Evolutionary conservation across 495 filamentous ascomycete genomes (phyloP).

Genomic region (Massariosphaeria phaeospora): DNA sequence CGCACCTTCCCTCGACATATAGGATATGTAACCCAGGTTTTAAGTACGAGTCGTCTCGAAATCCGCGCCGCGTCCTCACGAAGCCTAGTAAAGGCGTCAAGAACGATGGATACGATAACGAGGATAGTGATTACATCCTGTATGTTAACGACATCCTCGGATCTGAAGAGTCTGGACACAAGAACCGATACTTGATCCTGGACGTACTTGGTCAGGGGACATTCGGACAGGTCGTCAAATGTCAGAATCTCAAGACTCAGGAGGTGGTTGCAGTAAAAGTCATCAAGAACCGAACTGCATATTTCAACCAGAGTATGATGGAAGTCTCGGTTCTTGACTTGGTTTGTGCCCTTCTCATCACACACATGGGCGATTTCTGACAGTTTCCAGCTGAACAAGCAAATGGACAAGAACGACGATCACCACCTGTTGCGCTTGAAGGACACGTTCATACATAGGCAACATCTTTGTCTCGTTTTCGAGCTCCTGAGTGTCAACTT

Average conservation of each 20-base stretch:
- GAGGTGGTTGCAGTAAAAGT: conserved; percentile 99
- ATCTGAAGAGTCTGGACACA: conserved; percentile 95
- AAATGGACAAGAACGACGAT: conserved; percentile 98
- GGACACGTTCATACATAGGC: conserved; percentile 96
- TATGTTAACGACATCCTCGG: conserved; percentile 99
- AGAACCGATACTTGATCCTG: conserved; percentile 98
- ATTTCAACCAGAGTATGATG: conserved; percentile 99
- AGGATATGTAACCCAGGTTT: conserved; percentile 97
- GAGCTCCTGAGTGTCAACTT: conserved; percentile 96
- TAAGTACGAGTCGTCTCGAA: conserved; percentile 99
- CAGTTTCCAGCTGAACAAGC: conserved; percentile 75
- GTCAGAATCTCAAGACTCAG: conserved; percentile 95
- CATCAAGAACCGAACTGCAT: conserved; percentile 97
- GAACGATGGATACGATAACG: conserved; percentile 99
- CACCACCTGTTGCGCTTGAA: conserved; percentile 94
- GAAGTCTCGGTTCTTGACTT: conserved; percentile 97
- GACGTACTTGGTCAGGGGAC: conserved; percentile 98
- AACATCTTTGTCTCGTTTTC: conserved; percentile 97
- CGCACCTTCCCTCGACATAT: conserved; percentile 90
- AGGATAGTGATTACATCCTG: conserved; percentile 98
- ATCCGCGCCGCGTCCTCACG: conserved; percentile 93
- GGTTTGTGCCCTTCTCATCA: conserved; percentile 51
- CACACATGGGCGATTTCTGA: conserved; percentile 31
- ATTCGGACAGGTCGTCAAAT: conserved; percentile 99
- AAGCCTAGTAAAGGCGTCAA: conserved; percentile 98